These are phyloP conservation scores for Pyracantha coccinea DNA, from an alignment of 331 rosid species.

Conservation along the genomic window DNA sequence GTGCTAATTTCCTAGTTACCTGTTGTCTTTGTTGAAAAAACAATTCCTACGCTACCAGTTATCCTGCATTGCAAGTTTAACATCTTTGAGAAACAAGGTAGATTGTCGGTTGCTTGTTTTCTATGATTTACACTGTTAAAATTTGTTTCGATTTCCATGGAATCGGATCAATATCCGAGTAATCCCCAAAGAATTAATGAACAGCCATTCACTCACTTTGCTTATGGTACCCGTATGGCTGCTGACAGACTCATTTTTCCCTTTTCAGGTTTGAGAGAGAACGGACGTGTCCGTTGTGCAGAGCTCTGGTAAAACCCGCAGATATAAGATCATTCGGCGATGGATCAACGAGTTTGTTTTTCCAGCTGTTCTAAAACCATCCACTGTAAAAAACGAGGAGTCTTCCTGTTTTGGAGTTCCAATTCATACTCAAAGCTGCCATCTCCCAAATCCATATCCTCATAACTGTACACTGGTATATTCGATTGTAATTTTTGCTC, in stretches of 20 bases:
- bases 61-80: neutral
- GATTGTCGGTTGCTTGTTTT: neutral
- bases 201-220: neutral
- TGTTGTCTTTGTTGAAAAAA: neutral
- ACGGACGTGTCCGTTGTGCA: slow-evolving; percentile 92
- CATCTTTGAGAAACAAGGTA: neutral
- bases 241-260: neutral
- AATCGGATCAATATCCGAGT: neutral
- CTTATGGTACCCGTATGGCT: neutral
- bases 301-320: slow-evolving; percentile 95
- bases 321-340: slow-evolving; percentile 93
- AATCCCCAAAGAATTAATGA: neutral
- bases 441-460: slow-evolving; percentile 18
- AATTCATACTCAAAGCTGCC: slow-evolving; percentile 27
- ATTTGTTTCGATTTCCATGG: neutral
- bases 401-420: slow-evolving; percentile 48
- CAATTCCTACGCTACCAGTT: neutral
- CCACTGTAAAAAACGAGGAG: slow-evolving; percentile 18
- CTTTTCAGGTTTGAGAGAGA: slow-evolving; percentile 90
- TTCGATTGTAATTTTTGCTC: slow-evolving; percentile 19
- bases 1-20: neutral
- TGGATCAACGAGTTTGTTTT: slow-evolving; percentile 88
- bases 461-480: slow-evolving; percentile 37
- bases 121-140: neutral
- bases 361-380: slow-evolving; percentile 67